Conservation (phyloP, 2,329 filamentous ascomycete species). For the Teratosphaeria gauchensis region DNA sequence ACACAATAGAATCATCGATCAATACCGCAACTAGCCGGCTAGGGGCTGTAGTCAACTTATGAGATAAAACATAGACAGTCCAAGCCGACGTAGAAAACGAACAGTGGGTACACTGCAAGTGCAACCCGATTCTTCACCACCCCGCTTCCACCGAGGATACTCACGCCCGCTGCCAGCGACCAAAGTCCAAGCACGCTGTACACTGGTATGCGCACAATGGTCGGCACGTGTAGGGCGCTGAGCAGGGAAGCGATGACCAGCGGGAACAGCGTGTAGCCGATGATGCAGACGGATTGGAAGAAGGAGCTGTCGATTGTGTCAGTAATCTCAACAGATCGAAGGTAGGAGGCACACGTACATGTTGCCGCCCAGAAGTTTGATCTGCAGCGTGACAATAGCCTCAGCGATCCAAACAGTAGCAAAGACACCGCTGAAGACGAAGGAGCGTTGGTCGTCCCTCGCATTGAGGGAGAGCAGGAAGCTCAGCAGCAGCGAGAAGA, state of each 20-base stretch:
- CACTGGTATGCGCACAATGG: conserved; percentile 77
- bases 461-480: conserved; percentile 80
- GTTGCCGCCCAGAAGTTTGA: conserved; percentile 89
- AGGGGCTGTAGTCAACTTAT: conserved; percentile 34
- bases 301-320: conserved; percentile 60
- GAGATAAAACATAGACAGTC: conserved; percentile 97
- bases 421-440: conserved; percentile 94
- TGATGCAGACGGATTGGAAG: conserved; percentile 94
- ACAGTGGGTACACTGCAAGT: conserved; percentile 86
- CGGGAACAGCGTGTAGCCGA: conserved; percentile 95
- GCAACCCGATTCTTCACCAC: conserved; percentile 91
- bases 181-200: conserved; percentile 82
- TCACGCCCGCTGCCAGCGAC: conserved; percentile 91
- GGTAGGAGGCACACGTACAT: conserved; percentile 58
- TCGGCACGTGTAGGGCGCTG: conserved; percentile 70
- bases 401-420: conserved; percentile 95
- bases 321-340: conserved; percentile 11
- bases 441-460: conserved; percentile 66
- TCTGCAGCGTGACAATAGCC: conserved; percentile 93
- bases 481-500: conserved; percentile 85
- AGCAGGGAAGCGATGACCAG: conserved; percentile 86
- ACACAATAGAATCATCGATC: neutral
- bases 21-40: conserved; percentile 4
- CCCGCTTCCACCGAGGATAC: conserved; percentile 88
- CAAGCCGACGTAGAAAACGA: conserved; percentile 88